phyloP scores from a whole-genome alignment of 371 early-diverging fungal species.

The Batkoa obscura region DNA sequence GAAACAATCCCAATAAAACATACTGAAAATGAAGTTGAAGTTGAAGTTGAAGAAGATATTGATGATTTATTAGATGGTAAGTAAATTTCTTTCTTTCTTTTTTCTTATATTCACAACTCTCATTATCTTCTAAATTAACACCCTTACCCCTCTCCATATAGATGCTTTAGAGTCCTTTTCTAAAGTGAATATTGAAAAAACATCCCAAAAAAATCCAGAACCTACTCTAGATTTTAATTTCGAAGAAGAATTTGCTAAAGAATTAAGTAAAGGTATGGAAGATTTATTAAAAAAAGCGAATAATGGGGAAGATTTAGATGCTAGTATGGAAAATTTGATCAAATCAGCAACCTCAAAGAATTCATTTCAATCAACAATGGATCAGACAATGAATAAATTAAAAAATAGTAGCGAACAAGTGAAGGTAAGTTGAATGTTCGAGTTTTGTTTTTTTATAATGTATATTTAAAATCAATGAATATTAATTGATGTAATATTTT shows the following conservation, averaged over 20 bases:
- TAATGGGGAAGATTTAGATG: conserved; percentile 35
- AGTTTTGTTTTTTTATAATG: too few relatives aligned
- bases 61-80: conserved; percentile 43
- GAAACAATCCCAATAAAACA: not conserved
- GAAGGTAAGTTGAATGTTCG: too few relatives aligned
- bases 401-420: conserved; percentile 63
- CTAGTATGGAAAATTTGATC: conserved; percentile 9
- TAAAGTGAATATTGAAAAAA: not conserved
- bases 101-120: too few relatives aligned
- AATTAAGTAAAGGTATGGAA: conserved; percentile 58
- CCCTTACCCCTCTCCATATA: conserved; percentile 6
- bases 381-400: conserved; percentile 78
- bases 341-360: not conserved
- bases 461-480: conserved; percentile 7
- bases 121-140: not conserved
- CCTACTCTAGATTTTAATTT: conserved; percentile 20
- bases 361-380: conserved; percentile 9
- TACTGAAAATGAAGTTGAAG: not conserved
- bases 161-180: conserved; percentile 31
- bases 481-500: not conserved
- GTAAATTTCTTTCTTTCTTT: too few relatives aligned
- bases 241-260: conserved; percentile 55
- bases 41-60: conserved; percentile 18
- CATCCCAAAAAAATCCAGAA: conserved; percentile 8
- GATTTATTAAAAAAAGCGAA: conserved; percentile 36